Percentiles rank a stretch among this genome's conserved stretches.
phyloP scores from a whole-genome alignment of 345 rosid species.

The Kernera saxatilis region DNA sequence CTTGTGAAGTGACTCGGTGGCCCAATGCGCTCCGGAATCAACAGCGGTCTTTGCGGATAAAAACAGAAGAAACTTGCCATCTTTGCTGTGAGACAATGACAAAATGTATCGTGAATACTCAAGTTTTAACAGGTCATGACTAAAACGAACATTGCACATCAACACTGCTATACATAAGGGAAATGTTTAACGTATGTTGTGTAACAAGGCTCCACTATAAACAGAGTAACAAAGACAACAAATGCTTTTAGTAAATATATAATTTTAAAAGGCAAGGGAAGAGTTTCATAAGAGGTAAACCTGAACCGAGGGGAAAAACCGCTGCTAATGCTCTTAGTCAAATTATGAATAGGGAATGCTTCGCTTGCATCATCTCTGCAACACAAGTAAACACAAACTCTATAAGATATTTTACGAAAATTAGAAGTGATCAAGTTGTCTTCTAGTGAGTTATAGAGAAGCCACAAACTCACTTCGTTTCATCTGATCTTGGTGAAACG shows the following conservation, averaged over 20 bases:
- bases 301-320: slow-evolving; percentile 79
- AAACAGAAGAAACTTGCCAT: slow-evolving; percentile 73
- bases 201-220: background rate
- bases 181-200: background rate
- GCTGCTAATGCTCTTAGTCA: slow-evolving; percentile 74
- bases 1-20: slow-evolving; percentile 72
- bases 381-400: slow-evolving; percentile 15
- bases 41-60: slow-evolving; percentile 67
- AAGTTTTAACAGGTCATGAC: background rate
- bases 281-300: slow-evolving; percentile 28
- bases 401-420: background rate
- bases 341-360: slow-evolving; percentile 38
- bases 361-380: slow-evolving; percentile 47
- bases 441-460: background rate
- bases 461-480: slow-evolving; percentile 44
- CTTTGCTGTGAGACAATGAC: slow-evolving; percentile 52
- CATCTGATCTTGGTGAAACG: slow-evolving; percentile 28
- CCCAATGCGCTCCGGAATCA: slow-evolving; percentile 68
- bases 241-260: background rate
- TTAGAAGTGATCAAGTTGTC: slow-evolving; percentile 4
- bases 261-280: background rate
- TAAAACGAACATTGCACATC: background rate
- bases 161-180: background rate
- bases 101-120: slow-evolving; percentile 3
- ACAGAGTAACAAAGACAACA: background rate